Evolutionary conservation across 2,329 filamentous ascomycete species (phyloP).

Genomic region (Calonectria leucothoes): DNA sequence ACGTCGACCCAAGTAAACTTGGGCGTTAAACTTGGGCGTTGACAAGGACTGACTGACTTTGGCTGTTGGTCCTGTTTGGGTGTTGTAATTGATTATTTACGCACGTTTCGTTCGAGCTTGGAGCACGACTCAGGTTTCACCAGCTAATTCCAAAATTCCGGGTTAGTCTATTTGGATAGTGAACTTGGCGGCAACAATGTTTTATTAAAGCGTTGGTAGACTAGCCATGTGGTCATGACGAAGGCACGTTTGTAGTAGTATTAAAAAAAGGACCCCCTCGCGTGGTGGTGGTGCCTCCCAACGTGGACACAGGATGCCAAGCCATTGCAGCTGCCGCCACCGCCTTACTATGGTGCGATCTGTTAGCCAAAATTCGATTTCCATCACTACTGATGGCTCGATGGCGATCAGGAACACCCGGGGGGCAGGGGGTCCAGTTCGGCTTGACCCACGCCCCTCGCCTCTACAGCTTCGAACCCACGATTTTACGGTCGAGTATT

Average conservation of each 20-base stretch:
- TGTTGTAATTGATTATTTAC: background rate
- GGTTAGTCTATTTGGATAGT: slow-evolving; percentile 29
- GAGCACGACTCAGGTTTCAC: slow-evolving; percentile 4
- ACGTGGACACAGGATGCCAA: slow-evolving; percentile 21
- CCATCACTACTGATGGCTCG: slow-evolving; percentile 39
- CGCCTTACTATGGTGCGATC: slow-evolving; percentile 40
- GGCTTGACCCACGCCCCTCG: slow-evolving; percentile 29
- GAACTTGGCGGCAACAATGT: slow-evolving; percentile 12
- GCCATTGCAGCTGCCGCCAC: slow-evolving; percentile 33
- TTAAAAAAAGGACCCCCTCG: slow-evolving; percentile 25
- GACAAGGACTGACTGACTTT: background rate
- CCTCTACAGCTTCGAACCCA: slow-evolving; percentile 28
- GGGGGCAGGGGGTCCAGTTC: slow-evolving; percentile 27
- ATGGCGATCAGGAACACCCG: slow-evolving; percentile 42
- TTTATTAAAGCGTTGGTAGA: slow-evolving; percentile 30
- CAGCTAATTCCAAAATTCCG: slow-evolving; percentile 4
- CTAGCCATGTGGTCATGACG: slow-evolving; percentile 32
- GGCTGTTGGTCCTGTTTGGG: background rate
- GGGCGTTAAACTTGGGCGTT: too few species aligned
- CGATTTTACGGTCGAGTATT: slow-evolving; percentile 32
- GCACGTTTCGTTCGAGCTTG: background rate
- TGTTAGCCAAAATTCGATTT: slow-evolving; percentile 46
- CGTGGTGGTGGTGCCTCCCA: slow-evolving; percentile 28
- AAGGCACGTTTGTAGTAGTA: slow-evolving; percentile 25
- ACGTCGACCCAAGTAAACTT: background rate